Evolutionary conservation across 768 basidiomycete species (phyloP), one percentile per base, ranked within the genome.

Genomic region (Coprinellus micaceus): DNA sequence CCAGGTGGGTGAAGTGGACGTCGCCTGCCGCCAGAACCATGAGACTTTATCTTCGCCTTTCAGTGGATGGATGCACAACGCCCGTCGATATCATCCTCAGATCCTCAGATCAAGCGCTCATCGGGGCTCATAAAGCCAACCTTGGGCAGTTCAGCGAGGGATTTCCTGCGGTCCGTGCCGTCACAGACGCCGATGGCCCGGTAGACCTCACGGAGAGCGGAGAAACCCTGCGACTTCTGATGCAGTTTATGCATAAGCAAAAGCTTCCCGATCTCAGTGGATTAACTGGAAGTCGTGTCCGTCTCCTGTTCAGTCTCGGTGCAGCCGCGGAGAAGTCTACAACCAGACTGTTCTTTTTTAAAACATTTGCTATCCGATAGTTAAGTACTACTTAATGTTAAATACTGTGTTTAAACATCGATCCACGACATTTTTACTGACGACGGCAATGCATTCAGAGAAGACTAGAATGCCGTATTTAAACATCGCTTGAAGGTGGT

Each of bases 251-350:
- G 44, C 59, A 60, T 25, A 52, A 60, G 36, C 36, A 40, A 33
- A 57, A 24, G 25, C 33, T 49, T 26, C 47, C 47, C 10, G 29
- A 15, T 28, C 22, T 24, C 5, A 11, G n/a, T 12, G 9, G n/a
- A 13, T 15, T 33, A n/a, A n/a, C n/a, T n/a, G n/a, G n/a, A n/a
- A 7, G 17, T n/a, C n/a, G n/a, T n/a, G n/a, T n/a, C n/a, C n/a
- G n/a, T n/a, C n/a, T n/a, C 33, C 13, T 57, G 12, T 24, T 36
- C 19, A 4, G n/a, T 3, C 52, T 60, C 15, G 48, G 55, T 1
- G 59, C 57, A 28, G 59, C 59, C 4, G 55, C 52, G 26, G 55
- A 60, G 51, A 60, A n/a, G n/a, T n/a, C n/a, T n/a, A n/a, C n/a
- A n/a, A n/a, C n/a, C n/a, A n/a, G n/a, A n/a, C n/a, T n/a, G n/a